A percentile compares a stretch with the other conserved stretches of the same genome.
These are phyloP conservation scores for Nothomitra cinnamomea DNA, from an alignment of 2,329 filamentous ascomycete species.

Conservation along the genomic window DNA sequence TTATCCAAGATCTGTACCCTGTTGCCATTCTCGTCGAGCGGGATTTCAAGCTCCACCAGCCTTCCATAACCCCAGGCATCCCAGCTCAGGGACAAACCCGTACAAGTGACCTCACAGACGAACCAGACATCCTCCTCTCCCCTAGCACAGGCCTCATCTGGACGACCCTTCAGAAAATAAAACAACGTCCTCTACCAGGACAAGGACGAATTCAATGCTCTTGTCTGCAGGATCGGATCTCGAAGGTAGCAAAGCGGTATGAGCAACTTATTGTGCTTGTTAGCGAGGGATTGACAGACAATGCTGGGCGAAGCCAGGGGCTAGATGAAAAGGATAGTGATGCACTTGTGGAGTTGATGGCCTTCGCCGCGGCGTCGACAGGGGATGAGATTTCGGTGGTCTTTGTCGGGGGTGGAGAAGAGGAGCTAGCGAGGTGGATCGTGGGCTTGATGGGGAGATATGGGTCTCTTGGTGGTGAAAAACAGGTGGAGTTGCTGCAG, in stretches of 20 bases:
- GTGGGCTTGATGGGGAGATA: conserved; percentile 34
- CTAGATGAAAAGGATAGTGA: conserved; percentile 18
- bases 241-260: conserved; percentile 39
- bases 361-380: conserved; percentile 28
- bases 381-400: conserved; percentile 22
- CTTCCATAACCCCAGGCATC: conserved; percentile 12
- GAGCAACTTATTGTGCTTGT: conserved; percentile 52
- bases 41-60: conserved; percentile 29
- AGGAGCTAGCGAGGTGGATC: conserved; percentile 37
- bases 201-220: conserved; percentile 25
- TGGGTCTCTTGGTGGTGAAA: conserved; percentile 14
- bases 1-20: conserved; percentile 33
- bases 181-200: conserved; percentile 54
- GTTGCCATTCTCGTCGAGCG: conserved; percentile 39
- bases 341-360: conserved; percentile 32
- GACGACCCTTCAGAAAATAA: conserved; percentile 53
- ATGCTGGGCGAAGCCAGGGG: neutral
- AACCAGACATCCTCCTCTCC: conserved; percentile 60
- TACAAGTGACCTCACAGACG: conserved; percentile 20
- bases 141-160: conserved; percentile 51
- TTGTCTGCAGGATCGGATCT: conserved; percentile 32
- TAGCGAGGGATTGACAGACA: conserved; percentile 22
- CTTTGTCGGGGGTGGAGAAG: conserved; percentile 21
- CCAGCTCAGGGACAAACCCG: conserved; percentile 7
- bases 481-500: conserved; percentile 24